Evolutionary conservation across 2,329 filamentous ascomycete species (phyloP), one percentile per base, ranked within the genome.

Genomic region (Gnomoniopsis smithogilvyi): DNA sequence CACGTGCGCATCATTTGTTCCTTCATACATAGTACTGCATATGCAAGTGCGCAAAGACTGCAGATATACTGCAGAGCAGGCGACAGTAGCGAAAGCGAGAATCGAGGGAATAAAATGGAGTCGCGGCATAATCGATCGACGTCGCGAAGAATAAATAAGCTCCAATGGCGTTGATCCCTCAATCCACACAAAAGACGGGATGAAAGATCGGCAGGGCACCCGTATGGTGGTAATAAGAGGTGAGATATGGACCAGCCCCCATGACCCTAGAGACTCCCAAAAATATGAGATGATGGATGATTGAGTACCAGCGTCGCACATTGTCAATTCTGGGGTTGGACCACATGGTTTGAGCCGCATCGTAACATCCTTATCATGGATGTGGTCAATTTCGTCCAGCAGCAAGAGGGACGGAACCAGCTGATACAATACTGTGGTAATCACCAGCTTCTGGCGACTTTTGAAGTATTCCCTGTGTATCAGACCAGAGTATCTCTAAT

Each of bases 261-360:
- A 14, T 21, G 22, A 47, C 26, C 11, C 10, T 11, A 47, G 22
- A 17, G 43, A 21, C 41, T 43, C 38, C 30, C 12, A 30, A 54
- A n/a, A 30, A 55, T 43, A 59, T 59, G 51, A 34, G 56, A 54
- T 36, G 51, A 52, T 48, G 45, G 15, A 8, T 30, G 26, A 30
- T 30, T 58, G 55, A 59, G 47, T 51, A 55, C 36, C 49, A 52
- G 50, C 53, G 59, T 58, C 59, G 59, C 56, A 61, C 59, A 59
- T 61, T 41, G 33, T 55, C 43, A 8, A 47, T 51, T 43, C 36
- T 41, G 33, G 26, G 45, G 34, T 51, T 56, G 22, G 60, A 43
- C 60, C 60, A 62, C 60, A 62, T 62, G 60, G 57, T 54, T 62
- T 62, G 57, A 62, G 60, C 60, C 60, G 60, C 60, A 62, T 62